Evolutionary conservation across 192 early-diverging fungal species (phyloP).

Genomic region (Podila epicladia): DNA sequence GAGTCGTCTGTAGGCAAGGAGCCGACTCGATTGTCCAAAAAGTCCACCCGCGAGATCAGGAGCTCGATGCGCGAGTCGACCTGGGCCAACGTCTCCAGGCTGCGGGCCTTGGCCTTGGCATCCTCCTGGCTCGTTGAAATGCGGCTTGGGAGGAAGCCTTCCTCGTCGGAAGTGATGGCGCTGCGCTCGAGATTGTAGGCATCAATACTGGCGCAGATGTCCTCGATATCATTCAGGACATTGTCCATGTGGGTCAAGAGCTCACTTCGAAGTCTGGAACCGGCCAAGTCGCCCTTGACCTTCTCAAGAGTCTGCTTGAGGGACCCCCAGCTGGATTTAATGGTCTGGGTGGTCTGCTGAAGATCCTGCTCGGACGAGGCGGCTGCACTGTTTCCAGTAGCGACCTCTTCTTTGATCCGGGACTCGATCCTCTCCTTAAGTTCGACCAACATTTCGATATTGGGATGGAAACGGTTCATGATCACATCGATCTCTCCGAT

Average conservation of each 20-base stretch:
- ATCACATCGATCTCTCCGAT: constrained; percentile 53
- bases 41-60: constrained; percentile 59
- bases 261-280: constrained; percentile 41
- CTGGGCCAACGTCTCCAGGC: constrained; percentile 49
- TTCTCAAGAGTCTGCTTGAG: constrained; percentile 63
- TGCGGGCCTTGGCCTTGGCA: constrained; percentile 39
- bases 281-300: constrained; percentile 59
- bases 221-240: constrained; percentile 35
- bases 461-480: constrained; percentile 55
- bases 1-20: constrained; percentile 37
- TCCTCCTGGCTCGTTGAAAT: constrained; percentile 10
- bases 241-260: constrained; percentile 41
- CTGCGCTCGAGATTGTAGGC: constrained; percentile 47
- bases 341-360: constrained; percentile 48
- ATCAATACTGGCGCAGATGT: constrained; percentile 40
- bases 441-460: constrained; percentile 57
- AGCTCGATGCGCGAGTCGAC: constrained; percentile 63
- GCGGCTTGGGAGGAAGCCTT: constrained; percentile 32
- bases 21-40: constrained; percentile 51
- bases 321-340: constrained; percentile 65
- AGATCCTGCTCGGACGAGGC: constrained; percentile 32
- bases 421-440: constrained; percentile 50
- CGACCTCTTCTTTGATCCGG: constrained; percentile 15
- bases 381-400: constrained; percentile 13
- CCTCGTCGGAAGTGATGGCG: constrained; percentile 48